phyloP scores from a whole-genome alignment of 495 filamentous ascomycete species.

The Coniosporium apollinis region DNA sequence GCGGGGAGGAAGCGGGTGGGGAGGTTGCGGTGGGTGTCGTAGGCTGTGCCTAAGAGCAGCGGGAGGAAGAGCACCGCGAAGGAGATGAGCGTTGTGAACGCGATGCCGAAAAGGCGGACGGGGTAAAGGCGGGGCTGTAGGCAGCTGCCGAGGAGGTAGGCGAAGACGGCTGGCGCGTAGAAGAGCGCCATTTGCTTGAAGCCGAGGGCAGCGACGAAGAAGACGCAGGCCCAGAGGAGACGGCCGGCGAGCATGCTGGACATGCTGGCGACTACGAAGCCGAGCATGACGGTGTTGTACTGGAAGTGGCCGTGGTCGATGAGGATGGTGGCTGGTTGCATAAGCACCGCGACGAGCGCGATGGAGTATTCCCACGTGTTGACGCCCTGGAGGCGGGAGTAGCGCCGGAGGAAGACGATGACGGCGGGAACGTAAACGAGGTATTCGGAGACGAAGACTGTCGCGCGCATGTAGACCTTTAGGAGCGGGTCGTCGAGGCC shows the following conservation, averaged over 20 bases:
- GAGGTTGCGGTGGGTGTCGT: slow-evolving; percentile 36
- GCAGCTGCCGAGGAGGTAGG: slow-evolving; percentile 77
- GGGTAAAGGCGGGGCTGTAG: slow-evolving; percentile 54
- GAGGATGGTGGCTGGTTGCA: slow-evolving; percentile 83
- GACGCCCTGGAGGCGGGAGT: slow-evolving; percentile 53
- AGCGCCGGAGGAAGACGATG: slow-evolving; percentile 65
- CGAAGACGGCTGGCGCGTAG: slow-evolving; percentile 83
- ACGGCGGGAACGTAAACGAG: slow-evolving; percentile 72
- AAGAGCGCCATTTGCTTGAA: slow-evolving; percentile 99
- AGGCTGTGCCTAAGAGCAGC: slow-evolving; percentile 45
- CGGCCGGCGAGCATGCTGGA: slow-evolving; percentile 74
- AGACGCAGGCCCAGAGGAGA: slow-evolving; percentile 73
- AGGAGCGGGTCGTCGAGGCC: slow-evolving; percentile 59
- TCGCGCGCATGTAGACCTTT: slow-evolving; percentile 91
- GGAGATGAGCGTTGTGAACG: slow-evolving; percentile 49
- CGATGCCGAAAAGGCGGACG: slow-evolving; percentile 55
- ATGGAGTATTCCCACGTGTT: slow-evolving; percentile 63
- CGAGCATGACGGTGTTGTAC: slow-evolving; percentile 97
- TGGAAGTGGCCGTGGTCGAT: slow-evolving; percentile 98
- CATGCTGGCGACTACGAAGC: slow-evolving; percentile 67
- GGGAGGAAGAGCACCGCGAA: slow-evolving; percentile 65
- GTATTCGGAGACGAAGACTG: slow-evolving; percentile 79
- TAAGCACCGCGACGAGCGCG: slow-evolving; percentile 72
- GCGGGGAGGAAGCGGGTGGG: slow-evolving; percentile 31
- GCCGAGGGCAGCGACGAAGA: slow-evolving; percentile 82